Evolutionary conservation across 2,329 filamentous ascomycete genomes (phyloP).

Genomic region (Ilyonectria destructans): DNA sequence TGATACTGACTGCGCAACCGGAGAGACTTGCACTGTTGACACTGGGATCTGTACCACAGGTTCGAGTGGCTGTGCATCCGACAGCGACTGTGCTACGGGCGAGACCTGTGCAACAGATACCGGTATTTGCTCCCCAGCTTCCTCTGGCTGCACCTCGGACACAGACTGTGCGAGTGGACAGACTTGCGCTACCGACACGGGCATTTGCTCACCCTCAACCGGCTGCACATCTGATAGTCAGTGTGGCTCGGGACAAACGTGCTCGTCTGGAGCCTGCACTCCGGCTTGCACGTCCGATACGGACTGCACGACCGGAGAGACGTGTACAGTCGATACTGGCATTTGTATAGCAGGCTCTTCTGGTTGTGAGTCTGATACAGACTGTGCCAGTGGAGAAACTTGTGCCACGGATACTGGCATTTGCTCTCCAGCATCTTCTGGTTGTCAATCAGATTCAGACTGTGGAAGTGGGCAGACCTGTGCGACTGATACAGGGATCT

Average conservation of each 20-base stretch:
- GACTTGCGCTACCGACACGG: background rate
- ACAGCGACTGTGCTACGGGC: background rate
- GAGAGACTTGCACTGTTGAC: background rate
- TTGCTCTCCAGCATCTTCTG: background rate
- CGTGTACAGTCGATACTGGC: background rate
- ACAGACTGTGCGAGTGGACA: background rate
- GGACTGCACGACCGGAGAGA: background rate
- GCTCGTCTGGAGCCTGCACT: background rate
- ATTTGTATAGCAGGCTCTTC: background rate
- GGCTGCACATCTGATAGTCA: background rate
- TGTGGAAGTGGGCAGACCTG: constrained; percentile 1
- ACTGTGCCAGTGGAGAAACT: background rate
- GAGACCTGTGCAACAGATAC: background rate
- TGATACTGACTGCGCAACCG: background rate
- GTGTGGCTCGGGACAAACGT: background rate
- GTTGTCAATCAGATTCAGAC: background rate
- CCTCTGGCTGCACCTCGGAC: background rate
- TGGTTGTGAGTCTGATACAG: background rate
- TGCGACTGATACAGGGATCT: background rate
- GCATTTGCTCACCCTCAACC: background rate
- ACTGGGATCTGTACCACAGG: background rate
- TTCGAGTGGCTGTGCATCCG: background rate
- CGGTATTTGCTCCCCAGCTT: background rate
- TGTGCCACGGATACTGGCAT: background rate
- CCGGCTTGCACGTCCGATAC: background rate